Evolutionary conservation across 768 basidiomycete genomes (phyloP).

Genomic region (Lyophyllum atratum): DNA sequence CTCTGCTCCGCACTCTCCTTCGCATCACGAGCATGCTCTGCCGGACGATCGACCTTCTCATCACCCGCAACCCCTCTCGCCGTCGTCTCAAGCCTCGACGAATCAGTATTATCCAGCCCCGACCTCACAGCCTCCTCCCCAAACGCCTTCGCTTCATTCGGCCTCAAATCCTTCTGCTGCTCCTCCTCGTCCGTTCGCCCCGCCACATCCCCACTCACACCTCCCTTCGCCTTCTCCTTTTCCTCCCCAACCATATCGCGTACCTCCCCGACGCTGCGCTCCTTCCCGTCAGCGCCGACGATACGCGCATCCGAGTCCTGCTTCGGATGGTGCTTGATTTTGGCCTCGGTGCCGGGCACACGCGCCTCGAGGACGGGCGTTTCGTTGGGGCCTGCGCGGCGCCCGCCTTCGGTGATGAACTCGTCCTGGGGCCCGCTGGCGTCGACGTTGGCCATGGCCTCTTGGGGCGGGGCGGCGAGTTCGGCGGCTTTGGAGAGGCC

Average conservation of each 20-base stretch:
- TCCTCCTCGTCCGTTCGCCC: conserved; percentile 6
- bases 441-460: conserved; percentile 65
- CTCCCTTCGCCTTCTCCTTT: conserved; percentile 11
- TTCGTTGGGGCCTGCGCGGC: conserved; percentile 28
- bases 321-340: conserved; percentile 47
- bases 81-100: conserved; percentile 2
- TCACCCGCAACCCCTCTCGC: conserved; percentile 7
- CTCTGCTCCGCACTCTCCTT: not conserved
- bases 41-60: conserved; percentile 6
- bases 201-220: conserved; percentile 5
- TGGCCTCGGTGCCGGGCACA: conserved; percentile 32
- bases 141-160: not conserved
- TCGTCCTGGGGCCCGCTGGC: conserved; percentile 69
- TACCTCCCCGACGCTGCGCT: conserved; percentile 16
- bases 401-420: conserved; percentile 55
- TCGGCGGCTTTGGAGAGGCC: conserved; percentile 72
- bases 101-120: conserved; percentile 5
- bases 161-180: not conserved
- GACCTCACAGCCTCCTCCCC: not conserved
- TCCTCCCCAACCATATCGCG: conserved; percentile 10
- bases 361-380: conserved; percentile 34
- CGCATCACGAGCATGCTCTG: conserved; percentile 20
- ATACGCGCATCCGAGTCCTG: conserved; percentile 40
- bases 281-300: conserved; percentile 31
- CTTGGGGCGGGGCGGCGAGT: conserved; percentile 63